A percentile compares a stretch with the other conserved stretches of the same genome.
Conservation (phyloP, 768 basidiomycete species). For the Auriscalpium orientale region DNA sequence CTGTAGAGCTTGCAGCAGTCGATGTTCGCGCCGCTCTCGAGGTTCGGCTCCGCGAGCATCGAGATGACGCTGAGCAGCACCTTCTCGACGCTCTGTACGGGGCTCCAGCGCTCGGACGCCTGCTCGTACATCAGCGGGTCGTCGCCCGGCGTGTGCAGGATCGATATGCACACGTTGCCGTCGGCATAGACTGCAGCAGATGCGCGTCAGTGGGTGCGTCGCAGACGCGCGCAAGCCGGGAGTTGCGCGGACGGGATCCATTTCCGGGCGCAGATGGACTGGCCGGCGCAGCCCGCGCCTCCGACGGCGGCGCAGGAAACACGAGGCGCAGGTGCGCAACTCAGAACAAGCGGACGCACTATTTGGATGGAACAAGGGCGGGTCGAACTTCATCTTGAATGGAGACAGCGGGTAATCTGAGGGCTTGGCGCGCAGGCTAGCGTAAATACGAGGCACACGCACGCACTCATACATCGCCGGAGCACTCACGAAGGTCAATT, state of each 20-base stretch:
- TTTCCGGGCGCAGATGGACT: not conserved
- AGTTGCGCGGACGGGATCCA: not conserved
- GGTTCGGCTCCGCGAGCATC: conserved; percentile 96
- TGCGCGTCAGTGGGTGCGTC: not conserved
- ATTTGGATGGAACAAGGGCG: conserved; percentile 95
- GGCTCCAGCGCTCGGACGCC: conserved; percentile 95
- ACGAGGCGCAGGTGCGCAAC: not conserved
- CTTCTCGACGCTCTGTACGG: conserved; percentile 98
- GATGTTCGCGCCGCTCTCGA: conserved; percentile 96
- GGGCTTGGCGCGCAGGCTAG: conserved; percentile 41
- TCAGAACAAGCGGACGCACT: conserved; percentile 45
- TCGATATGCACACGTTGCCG: conserved; percentile 97
- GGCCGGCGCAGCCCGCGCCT: not conserved
- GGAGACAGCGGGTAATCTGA: conserved; percentile 94
- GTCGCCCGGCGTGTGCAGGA: conserved; percentile 90
- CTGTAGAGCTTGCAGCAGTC: conserved; percentile 96
- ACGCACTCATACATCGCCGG: conserved; percentile 9
- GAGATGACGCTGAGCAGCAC: conserved; percentile 93
- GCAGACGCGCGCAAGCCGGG: not conserved
- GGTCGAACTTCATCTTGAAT: conserved; percentile 99
- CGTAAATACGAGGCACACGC: not conserved
- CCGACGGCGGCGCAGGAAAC: not conserved
- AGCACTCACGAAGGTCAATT: conserved; percentile 78
- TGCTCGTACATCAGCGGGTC: conserved; percentile 92
- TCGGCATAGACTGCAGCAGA: conserved; percentile 78